phyloP scores from a whole-genome alignment of 495 filamentous ascomycete species.

The Neurospora pannonica region DNA sequence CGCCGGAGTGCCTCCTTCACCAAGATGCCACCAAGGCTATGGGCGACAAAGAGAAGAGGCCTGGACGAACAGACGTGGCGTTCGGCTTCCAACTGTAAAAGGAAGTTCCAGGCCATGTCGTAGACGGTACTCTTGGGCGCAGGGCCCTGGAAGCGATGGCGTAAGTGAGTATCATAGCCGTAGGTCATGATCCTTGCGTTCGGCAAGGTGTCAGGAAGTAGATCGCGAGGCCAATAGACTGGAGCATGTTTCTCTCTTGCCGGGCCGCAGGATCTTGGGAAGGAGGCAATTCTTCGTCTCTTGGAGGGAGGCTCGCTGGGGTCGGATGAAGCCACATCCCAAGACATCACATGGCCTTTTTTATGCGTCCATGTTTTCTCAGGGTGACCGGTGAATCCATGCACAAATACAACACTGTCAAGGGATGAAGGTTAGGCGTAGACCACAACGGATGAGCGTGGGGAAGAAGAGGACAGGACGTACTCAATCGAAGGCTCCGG shows the following conservation, averaged over 20 bases:
- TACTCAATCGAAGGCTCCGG: background rate
- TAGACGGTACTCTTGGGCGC: slow-evolving; percentile 22
- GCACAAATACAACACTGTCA: background rate
- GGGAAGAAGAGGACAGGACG: background rate
- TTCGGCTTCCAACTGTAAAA: slow-evolving; percentile 23
- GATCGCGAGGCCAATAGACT: slow-evolving; percentile 34
- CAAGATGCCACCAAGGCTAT: slow-evolving; percentile 45
- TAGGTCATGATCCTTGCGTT: slow-evolving; percentile 38
- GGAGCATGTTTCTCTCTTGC: background rate
- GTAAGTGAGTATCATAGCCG: slow-evolving; percentile 31
- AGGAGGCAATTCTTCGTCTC: background rate
- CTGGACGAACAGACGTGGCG: slow-evolving; percentile 17
- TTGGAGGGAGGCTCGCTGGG: background rate
- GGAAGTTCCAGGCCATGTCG: slow-evolving; percentile 28
- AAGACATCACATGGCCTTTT: background rate
- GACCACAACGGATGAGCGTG: background rate
- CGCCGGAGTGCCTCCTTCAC: slow-evolving; percentile 34
- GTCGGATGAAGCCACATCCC: background rate
- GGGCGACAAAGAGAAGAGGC: slow-evolving; percentile 38
- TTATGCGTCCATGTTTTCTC: background rate
- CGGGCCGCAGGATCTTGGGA: background rate
- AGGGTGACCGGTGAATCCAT: background rate
- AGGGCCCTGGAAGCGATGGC: background rate
- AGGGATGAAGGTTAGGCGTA: background rate
- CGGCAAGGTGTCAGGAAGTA: slow-evolving; percentile 37